phyloP scores from a whole-genome alignment of 1,284 basidiomycete species.

The Tilletia caries region DNA sequence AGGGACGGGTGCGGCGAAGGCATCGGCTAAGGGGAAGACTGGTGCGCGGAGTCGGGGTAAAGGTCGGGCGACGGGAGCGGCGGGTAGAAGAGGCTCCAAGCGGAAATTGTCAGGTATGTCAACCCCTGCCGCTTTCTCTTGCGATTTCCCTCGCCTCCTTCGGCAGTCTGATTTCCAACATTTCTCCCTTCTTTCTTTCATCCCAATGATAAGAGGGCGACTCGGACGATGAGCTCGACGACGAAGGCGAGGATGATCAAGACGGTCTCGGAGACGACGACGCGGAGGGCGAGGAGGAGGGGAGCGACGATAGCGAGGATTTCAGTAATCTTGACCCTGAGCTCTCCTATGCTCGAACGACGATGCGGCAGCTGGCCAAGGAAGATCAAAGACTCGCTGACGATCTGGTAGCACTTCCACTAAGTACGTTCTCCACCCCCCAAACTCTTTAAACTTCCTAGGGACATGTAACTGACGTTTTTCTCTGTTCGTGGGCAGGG shows the following conservation, averaged over 20 bases:
- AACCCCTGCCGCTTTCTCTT: neutral
- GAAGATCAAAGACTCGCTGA: conserved; percentile 26
- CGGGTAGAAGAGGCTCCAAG: conserved; percentile 10
- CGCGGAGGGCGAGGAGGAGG: conserved; percentile 18
- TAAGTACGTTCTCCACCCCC: conserved; percentile 28
- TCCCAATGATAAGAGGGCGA: neutral
- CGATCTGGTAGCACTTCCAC: conserved; percentile 40
- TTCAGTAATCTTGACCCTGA: conserved; percentile 18
- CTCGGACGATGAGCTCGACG: neutral
- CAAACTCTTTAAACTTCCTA: neutral
- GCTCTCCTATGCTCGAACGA: conserved; percentile 34
- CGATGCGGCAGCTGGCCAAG: conserved; percentile 45
- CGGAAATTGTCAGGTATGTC: conserved; percentile 13
- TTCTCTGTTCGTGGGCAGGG: conserved; percentile 1
- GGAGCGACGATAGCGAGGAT: conserved; percentile 24
- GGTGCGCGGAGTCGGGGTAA: neutral
- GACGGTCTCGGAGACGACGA: conserved; percentile 15
- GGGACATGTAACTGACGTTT: neutral
- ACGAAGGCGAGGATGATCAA: conserved; percentile 13
- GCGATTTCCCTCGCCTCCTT: no score
- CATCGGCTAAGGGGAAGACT: neutral
- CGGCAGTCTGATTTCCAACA: no score
- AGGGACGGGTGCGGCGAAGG: neutral
- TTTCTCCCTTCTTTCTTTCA: neutral
- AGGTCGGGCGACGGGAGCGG: conserved; percentile 4